Base-by-base conservation (phyloP, 129 eudicot genomes). In the Helianthus tuberosus region DNA sequence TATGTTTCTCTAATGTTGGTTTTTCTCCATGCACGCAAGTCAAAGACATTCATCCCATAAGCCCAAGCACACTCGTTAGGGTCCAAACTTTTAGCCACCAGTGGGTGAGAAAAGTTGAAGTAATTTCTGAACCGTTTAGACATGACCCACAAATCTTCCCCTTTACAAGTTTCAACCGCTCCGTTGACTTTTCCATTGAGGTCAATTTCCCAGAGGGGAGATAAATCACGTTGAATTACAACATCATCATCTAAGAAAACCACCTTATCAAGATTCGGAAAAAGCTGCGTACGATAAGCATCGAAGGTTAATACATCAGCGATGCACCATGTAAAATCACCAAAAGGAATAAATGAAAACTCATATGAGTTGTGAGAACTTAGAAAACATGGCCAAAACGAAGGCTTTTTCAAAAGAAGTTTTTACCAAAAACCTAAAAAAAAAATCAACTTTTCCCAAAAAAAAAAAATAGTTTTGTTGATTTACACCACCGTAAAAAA, bases 61-160 rank as follows among this genome's bases (percentile, higher is more conserved):
- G 99, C 99, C 99, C 99, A 95, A 48, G 99, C 97, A 80, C 99
- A 95, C 81, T 95, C 97, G 8, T 91, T 87, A 15, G 97, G 97
- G 65, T 95, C 79, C 81, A 95, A 85, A 74, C 84, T 86, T 85
- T 95, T 82, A 39, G 94, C 85, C 57, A 95, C 86, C 55, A 86
- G 94, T 12, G 99, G 99, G 80, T 95, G 94, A 67, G 99, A 95
- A 80, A 95, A 95, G 84, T 95, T 95, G 86, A 95, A 95, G 84
- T 95, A 95, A 72, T 84, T 95, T 78, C 88, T 95, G 63, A 95
- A 85, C 39, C 82, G 73, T 88, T 95, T 95, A 20, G 99, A 91
- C 99, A 95, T 95, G 4, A 95, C 99, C 99, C 99, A 91, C 53
- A 84, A 79, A 57, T 95, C 99, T 49, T 95, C 97, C 39, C 99